Percentiles rank a stretch among this genome's conserved stretches.
Conservation (phyloP, 768 basidiomycete genomes). For the Coprinopsis strossmayeri region DNA sequence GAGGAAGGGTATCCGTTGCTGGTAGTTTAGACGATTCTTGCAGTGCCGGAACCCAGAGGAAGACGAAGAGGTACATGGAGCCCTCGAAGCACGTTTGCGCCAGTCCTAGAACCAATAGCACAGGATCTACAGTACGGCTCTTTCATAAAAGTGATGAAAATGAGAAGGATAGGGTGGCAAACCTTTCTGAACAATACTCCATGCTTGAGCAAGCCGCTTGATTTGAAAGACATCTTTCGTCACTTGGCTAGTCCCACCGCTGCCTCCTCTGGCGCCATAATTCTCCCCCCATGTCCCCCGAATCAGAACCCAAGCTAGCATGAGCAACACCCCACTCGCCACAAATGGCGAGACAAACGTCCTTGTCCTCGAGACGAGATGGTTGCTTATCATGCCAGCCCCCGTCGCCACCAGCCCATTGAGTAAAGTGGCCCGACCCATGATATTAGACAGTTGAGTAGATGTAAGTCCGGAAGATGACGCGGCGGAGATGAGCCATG, state of each 20-base stretch:
- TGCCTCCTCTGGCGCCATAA: constrained; percentile 42
- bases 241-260: constrained; percentile 13
- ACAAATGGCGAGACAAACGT: constrained; percentile 62
- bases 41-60: constrained; percentile 73
- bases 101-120: constrained; percentile 59
- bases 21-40: constrained; percentile 47
- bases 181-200: constrained; percentile 51
- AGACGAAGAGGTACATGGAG: constrained; percentile 82
- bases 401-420: constrained; percentile 68
- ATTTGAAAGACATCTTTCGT: constrained; percentile 42
- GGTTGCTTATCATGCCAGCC: constrained; percentile 63
- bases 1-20: constrained; percentile 40
- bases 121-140: constrained; percentile 37
- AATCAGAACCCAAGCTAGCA: constrained; percentile 52
- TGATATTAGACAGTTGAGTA: constrained; percentile 56
- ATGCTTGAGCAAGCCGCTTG: constrained; percentile 47
- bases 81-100: constrained; percentile 81
- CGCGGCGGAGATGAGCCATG: constrained; percentile 67
- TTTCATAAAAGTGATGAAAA: not conserved
- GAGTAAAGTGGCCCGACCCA: constrained; percentile 67
- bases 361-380: constrained; percentile 41
- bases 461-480: constrained; percentile 44
- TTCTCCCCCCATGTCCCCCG: constrained; percentile 60
- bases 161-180: not conserved
- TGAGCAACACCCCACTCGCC: constrained; percentile 51